Evolutionary conservation across 2,329 filamentous ascomycete species (phyloP).

Genomic region (Calonectria pteridis): DNA sequence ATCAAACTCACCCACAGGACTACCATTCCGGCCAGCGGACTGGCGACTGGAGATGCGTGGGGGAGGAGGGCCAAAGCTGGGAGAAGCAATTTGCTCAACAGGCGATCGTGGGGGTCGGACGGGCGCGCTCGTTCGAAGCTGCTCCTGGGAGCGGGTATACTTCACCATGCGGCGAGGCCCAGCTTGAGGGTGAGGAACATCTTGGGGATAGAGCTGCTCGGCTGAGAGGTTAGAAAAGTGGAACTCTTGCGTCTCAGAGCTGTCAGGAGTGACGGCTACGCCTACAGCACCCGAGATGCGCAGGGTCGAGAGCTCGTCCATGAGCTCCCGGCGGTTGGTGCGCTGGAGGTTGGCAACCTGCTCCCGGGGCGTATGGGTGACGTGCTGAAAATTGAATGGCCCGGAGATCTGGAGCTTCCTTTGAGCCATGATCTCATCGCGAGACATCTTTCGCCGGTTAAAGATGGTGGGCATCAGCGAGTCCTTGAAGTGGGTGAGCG

Average conservation of each 20-base stretch:
- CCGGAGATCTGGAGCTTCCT: slow-evolving; percentile 69
- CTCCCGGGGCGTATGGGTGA: slow-evolving; percentile 69
- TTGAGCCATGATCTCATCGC: slow-evolving; percentile 48
- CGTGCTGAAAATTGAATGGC: slow-evolving; percentile 76
- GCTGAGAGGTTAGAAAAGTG: slow-evolving; percentile 62
- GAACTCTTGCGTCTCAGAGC: slow-evolving; percentile 52
- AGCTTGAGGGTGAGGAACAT: slow-evolving; percentile 23
- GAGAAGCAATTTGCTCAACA: slow-evolving; percentile 40
- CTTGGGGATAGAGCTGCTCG: slow-evolving; percentile 33
- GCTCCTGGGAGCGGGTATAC: slow-evolving; percentile 63
- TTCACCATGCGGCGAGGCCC: slow-evolving; percentile 53
- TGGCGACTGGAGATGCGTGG: slow-evolving; percentile 68
- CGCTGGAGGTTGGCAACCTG: slow-evolving; percentile 57
- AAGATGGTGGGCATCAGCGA: slow-evolving; percentile 65
- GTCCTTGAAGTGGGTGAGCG: slow-evolving; percentile 53
- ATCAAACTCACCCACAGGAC: slow-evolving; percentile 53
- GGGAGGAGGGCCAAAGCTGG: slow-evolving; percentile 58
- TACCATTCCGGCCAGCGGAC: slow-evolving; percentile 59
- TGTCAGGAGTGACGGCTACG: slow-evolving; percentile 38
- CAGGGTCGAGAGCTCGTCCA: slow-evolving; percentile 58
- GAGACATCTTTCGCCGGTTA: slow-evolving; percentile 59
- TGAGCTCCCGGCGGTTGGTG: slow-evolving; percentile 55
- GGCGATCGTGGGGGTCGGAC: slow-evolving; percentile 56
- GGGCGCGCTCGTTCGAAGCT: slow-evolving; percentile 61
- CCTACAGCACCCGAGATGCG: slow-evolving; percentile 45